Evolutionary conservation across 805 yeast genomes (phyloP), one percentile per base, ranked within the genome.

Genomic region (Kazachstania bromeliacearum): DNA sequence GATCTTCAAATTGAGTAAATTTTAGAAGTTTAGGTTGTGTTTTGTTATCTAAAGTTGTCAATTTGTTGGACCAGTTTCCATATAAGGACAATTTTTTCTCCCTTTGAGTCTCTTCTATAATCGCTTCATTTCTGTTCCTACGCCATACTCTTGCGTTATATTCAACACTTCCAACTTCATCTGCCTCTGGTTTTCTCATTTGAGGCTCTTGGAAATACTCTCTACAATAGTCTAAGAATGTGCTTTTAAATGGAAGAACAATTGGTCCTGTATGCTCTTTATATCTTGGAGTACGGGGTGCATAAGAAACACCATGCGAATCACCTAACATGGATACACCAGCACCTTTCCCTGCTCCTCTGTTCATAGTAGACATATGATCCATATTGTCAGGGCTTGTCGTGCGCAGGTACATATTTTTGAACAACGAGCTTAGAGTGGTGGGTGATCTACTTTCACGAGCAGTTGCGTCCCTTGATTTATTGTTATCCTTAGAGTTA

Each of bases 131-230:
- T 47, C 97, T 68, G 50, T 81, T 82, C 44, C 94, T 70, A 47
- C 96, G 70, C 97, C 97, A 92, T 17, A 84, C 60, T 39, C 94
- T 67, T 45, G 75, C 78, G 24, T 83, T 76, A 48, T 84, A 85
- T 44, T 84, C 88, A 40, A 79, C 75, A 38, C 95, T 84, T 0
- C 97, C 97, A 0, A 94, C 92, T 55, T 87, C 95, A 48, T 89
- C 96, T 13, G 76, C 62, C 47, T 89, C 96, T 36, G 74, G 71
- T 39, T 75, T 78, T 8, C 84, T 77, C 79, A 88, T 79, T 53
- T 89, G 97, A 0, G 98, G 96, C 53, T 88, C 97, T 51, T 88
- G 95, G 63, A 89, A 92, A 52, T 87, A 88, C 56, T 92, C 98
- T 40, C 85, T 54, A 47, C 82, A 74, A 57, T 79, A 83, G 35